Conservation (phyloP, 23 red algal genomes). For the Gracilaria caudata region DNA sequence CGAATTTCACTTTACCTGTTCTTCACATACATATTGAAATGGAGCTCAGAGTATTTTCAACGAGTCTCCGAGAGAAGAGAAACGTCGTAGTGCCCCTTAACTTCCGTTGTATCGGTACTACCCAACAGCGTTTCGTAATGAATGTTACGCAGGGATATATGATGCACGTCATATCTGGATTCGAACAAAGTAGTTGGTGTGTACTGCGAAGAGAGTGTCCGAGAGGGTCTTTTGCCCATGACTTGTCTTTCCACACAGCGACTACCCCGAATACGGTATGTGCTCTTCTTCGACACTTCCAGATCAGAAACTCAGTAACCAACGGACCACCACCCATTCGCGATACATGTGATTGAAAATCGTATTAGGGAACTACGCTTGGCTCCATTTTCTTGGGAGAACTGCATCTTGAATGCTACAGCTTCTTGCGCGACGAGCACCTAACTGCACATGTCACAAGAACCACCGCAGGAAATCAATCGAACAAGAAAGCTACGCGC, state of each 20-base stretch:
- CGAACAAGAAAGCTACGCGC: background rate
- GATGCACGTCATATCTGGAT: background rate
- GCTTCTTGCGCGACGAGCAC: background rate
- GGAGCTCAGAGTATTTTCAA: background rate
- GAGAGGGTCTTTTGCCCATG: background rate
- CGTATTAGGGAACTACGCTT: too few species aligned
- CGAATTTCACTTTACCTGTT: background rate
- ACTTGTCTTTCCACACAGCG: background rate
- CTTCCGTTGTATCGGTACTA: background rate
- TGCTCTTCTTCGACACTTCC: too few species aligned
- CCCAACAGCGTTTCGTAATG: background rate
- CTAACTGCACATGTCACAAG: background rate
- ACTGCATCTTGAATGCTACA: background rate
- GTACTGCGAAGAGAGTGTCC: background rate
- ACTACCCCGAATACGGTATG: too few species aligned
- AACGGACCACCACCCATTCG: too few species aligned
- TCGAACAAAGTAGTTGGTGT: background rate
- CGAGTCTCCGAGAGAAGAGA: too few species aligned
- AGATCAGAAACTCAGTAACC: too few species aligned
- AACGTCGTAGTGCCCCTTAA: background rate
- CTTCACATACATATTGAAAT: background rate
- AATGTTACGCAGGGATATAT: background rate
- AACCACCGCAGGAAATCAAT: background rate
- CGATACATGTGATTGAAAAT: too few species aligned
- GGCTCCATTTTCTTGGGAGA: background rate